phyloP scores from a whole-genome alignment of 495 filamentous ascomycete species.

The Aspergillus incahuasiensis region DNA sequence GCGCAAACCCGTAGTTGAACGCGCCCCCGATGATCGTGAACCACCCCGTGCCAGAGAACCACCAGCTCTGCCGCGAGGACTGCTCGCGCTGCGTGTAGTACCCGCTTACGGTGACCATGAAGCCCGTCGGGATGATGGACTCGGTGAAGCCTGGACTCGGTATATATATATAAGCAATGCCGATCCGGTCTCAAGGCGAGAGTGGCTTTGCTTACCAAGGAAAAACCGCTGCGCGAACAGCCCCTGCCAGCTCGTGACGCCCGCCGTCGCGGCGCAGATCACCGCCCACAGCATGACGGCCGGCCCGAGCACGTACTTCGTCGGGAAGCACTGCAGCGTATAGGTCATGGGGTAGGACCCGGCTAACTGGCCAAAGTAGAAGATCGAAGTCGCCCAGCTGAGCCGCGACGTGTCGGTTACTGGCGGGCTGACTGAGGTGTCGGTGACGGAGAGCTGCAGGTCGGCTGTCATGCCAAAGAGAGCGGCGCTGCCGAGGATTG shows the following conservation, averaged over 20 bases:
- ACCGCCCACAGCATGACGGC: conserved; percentile 64
- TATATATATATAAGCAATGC: no score
- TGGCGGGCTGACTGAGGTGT: conserved; percentile 50
- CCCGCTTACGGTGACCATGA: conserved; percentile 60
- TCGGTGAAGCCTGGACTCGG: conserved; percentile 65
- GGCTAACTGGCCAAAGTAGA: conserved; percentile 75
- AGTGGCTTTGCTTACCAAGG: conserved; percentile 46
- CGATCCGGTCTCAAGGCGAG: no score
- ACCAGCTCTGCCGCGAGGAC: conserved; percentile 61
- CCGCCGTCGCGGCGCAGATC: conserved; percentile 64
- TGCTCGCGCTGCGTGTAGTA: conserved; percentile 69
- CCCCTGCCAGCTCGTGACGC: conserved; percentile 58
- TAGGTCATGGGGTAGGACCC: conserved; percentile 71
- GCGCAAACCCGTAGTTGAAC: conserved; percentile 66
- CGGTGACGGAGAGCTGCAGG: conserved; percentile 48
- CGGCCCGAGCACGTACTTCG: conserved; percentile 56
- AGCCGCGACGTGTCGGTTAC: conserved; percentile 57
- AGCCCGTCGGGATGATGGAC: conserved; percentile 61
- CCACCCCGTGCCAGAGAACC: conserved; percentile 62
- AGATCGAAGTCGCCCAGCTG: conserved; percentile 71
- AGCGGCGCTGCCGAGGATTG: conserved; percentile 65
- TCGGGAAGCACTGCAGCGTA: conserved; percentile 59
- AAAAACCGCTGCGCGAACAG: conserved; percentile 69
- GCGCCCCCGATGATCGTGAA: conserved; percentile 66
- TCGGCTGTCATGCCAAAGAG: conserved; percentile 75